Evolutionary conservation across 768 basidiomycete species (phyloP), one percentile per base, ranked within the genome.

Genomic region (Leccinum sublutescens): DNA sequence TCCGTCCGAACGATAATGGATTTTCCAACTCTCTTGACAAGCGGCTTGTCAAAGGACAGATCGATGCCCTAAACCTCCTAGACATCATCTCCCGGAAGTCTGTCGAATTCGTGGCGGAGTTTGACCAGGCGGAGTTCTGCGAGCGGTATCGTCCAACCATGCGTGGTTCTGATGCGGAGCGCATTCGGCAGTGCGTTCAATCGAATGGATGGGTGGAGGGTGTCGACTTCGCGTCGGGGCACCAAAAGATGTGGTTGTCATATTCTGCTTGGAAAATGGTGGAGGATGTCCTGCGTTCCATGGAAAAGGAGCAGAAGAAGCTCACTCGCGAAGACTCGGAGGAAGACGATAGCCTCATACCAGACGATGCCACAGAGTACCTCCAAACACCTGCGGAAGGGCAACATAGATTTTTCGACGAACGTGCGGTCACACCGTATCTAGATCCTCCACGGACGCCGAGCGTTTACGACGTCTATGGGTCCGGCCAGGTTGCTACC

Each of bases 11-110:
- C 69, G 86, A 87, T 64, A 84, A 82, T 12, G 80, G 82, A 5
- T 82, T 82, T 15, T 79, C 84, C 9, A 85, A 84, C 62, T 84
- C 84, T 21, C 81, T 87, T 62, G 86, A 87, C 70, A 85, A 83
- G 70, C 81, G 83, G 8, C 75, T 83, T 25, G 82, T 86, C 59
- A 85, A 84, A 68, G 70, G 75, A 3, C 85, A 87, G 61, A 79
- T 87, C 17, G 77, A 77, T 47, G 75, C 80, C 12, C 75, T 85
- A 21, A 78, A 83, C 33, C 74, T 87, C 17, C 78, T 83, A 1
- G 82, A 84, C 60, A 69, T 82, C 66, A 75, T 85, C 48, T 76
- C 76, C n/a, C 74, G 80, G 23, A 76, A 74, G 54, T 78, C 75
- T 55, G 68, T 75, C 40, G 86, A 88, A 47, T 85, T 80, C 60